Percentiles rank a stretch among this genome's conserved stretches.
These are phyloP conservation scores for Bassia scoparia DNA, from an alignment of 148 eudicot species.

Conservation along the genomic window DNA sequence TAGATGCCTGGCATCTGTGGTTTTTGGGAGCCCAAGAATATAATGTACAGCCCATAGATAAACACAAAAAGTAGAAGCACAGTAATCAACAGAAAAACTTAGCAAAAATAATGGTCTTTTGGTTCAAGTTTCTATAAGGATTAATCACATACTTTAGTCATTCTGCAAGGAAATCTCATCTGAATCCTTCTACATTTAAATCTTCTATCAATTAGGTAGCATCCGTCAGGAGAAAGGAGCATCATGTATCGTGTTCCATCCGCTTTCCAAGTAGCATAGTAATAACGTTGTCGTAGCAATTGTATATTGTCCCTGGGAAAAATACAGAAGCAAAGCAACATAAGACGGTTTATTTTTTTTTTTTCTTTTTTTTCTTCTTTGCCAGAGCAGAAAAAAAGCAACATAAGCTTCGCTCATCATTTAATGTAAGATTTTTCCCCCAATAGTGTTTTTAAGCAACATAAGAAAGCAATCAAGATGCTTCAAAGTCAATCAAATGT, in stretches of 20 bases:
- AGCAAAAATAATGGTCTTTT: neutral
- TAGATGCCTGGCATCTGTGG: neutral
- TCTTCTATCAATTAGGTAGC: conserved; percentile 70
- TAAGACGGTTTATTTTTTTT: neutral
- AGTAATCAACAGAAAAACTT: neutral
- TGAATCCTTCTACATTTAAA: conserved; percentile 79
- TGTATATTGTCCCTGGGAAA: conserved; percentile 65
- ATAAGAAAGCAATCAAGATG: neutral
- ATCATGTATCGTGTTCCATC: conserved; percentile 97
- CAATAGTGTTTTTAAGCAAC: neutral
- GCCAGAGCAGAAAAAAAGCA: neutral
- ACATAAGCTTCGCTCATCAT: neutral
- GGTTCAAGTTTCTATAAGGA: neutral
- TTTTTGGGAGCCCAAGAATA: neutral
- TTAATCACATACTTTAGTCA: conserved; percentile 43
- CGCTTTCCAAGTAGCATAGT: conserved; percentile 94
- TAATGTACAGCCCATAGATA: neutral
- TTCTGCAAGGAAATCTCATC: conserved; percentile 81
- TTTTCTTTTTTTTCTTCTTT: no score
- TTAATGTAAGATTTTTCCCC: no score
- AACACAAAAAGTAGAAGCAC: neutral
- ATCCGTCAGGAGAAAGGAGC: conserved; percentile 67
- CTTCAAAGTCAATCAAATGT: neutral
- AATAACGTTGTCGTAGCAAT: conserved; percentile 63
- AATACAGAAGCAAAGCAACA: neutral